phyloP scores from a whole-genome alignment of 768 basidiomycete genomes.

The Mycena amicta region DNA sequence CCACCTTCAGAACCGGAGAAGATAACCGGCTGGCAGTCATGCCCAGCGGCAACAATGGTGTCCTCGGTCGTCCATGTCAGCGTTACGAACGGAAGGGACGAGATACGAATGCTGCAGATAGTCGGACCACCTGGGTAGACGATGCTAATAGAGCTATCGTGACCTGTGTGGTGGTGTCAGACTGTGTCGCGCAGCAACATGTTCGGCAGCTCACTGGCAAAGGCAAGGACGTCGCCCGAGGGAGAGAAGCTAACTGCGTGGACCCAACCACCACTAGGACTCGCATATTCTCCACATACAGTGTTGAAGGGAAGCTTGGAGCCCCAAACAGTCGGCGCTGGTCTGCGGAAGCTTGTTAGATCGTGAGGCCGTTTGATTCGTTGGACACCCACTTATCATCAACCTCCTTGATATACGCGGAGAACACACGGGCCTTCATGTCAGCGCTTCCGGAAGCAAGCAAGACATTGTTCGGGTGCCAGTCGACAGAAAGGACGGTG shows the following conservation, averaged over 20 bases:
- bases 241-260: constrained; percentile 96
- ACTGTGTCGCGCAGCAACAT: neutral
- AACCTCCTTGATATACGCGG: constrained; percentile 97
- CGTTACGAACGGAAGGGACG: constrained; percentile 80
- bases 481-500: constrained; percentile 91
- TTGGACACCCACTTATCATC: constrained; percentile 74
- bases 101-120: constrained; percentile 72
- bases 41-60: constrained; percentile 86
- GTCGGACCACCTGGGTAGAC: constrained; percentile 86
- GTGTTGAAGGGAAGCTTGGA: constrained; percentile 98
- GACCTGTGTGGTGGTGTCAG: constrained; percentile 53
- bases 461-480: constrained; percentile 99
- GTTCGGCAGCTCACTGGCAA: constrained; percentile 72
- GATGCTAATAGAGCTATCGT: constrained; percentile 91
- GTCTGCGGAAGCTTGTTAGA: constrained; percentile 49
- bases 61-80: constrained; percentile 87
- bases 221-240: constrained; percentile 91
- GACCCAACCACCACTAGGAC: constrained; percentile 94
- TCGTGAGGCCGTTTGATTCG: neutral
- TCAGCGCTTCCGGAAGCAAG: constrained; percentile 97
- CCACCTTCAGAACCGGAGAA: constrained; percentile 76
- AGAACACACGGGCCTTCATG: constrained; percentile 96
- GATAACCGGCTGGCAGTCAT: constrained; percentile 95
- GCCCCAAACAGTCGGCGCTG: constrained; percentile 92
- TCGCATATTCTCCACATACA: constrained; percentile 90